phyloP scores from a whole-genome alignment of 495 filamentous ascomycete species.

The Aspergillus ellipticus region DNA sequence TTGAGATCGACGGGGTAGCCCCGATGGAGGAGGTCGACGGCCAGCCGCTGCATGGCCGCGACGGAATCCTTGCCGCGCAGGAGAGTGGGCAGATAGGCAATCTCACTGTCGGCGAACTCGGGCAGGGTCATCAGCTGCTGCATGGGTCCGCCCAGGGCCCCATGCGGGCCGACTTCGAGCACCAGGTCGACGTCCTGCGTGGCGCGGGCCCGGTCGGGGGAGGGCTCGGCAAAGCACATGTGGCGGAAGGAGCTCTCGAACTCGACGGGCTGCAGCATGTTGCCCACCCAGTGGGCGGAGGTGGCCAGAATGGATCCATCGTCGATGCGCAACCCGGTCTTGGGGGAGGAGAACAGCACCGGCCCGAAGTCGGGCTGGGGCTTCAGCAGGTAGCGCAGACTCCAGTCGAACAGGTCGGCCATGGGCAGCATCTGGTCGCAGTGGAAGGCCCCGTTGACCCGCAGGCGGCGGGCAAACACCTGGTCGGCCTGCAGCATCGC shows the following conservation, averaged over 20 bases:
- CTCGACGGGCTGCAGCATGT: slow-evolving; percentile 23
- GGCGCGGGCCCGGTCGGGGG: no score
- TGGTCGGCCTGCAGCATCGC: slow-evolving; percentile 38
- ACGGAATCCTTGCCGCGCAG: no score
- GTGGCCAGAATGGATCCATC: not conserved
- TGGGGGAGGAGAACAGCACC: not conserved
- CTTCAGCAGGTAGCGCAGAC: not conserved
- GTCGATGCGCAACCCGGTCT: not conserved
- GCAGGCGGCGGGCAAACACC: slow-evolving; percentile 51
- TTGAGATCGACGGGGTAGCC: not conserved
- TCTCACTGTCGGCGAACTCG: not conserved
- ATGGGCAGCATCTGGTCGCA: slow-evolving; percentile 55
- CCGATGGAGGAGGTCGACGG: not conserved
- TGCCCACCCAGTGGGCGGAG: slow-evolving; percentile 29
- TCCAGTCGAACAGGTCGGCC: slow-evolving; percentile 3
- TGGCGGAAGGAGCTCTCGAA: slow-evolving; percentile 27
- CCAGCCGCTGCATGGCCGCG: not conserved
- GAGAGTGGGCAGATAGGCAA: no score
- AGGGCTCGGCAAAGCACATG: slow-evolving; percentile 1
- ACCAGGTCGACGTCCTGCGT: not conserved
- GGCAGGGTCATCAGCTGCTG: not conserved
- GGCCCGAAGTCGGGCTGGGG: not conserved
- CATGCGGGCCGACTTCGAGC: slow-evolving; percentile 3
- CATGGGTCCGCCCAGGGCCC: not conserved
- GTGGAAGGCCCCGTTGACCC: slow-evolving; percentile 61